Percentiles rank a stretch among this genome's conserved stretches.
phyloP scores from a whole-genome alignment of 2,329 filamentous ascomycete species.

The Helicocarpus griseus region DNA sequence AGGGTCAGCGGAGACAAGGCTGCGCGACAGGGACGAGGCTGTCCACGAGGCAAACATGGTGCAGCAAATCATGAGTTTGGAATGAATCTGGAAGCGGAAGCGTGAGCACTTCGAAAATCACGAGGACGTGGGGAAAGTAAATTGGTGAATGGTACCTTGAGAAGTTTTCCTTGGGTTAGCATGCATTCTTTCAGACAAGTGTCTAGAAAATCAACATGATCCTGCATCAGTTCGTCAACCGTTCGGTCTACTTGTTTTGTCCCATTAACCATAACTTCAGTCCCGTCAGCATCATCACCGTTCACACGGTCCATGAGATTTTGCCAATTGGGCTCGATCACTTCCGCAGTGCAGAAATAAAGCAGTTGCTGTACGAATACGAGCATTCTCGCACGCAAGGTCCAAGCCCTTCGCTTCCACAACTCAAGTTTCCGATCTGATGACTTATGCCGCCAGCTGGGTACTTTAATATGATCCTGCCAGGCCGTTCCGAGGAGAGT shows the following conservation, averaged over 20 bases:
- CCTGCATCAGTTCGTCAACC: constrained; percentile 96
- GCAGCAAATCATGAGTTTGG: constrained; percentile 93
- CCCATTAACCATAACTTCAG: constrained; percentile 28
- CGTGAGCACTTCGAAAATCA: no score
- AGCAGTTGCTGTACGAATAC: constrained; percentile 94
- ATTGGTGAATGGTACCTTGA: no score
- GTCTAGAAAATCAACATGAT: constrained; percentile 95
- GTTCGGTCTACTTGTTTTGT: constrained; percentile 56
- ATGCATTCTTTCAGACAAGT: constrained; percentile 98
- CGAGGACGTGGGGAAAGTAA: no score
- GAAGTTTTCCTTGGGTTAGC: constrained; percentile 90
- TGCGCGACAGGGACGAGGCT: constrained; percentile 65
- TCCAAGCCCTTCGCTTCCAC: constrained; percentile 92
- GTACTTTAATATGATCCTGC: constrained; percentile 75
- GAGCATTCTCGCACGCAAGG: constrained; percentile 83
- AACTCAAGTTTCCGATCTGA: constrained; percentile 65
- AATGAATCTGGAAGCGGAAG: constrained; percentile 64
- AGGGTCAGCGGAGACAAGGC: constrained; percentile 73
- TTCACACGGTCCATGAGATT: constrained; percentile 81
- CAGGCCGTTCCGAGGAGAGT: constrained; percentile 77
- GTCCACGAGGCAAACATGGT: constrained; percentile 89
- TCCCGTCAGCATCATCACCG: constrained; percentile 39
- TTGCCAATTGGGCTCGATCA: constrained; percentile 96
- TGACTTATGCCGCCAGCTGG: constrained; percentile 74
- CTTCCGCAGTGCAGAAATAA: constrained; percentile 94